A percentile compares a stretch with the other conserved stretches of the same genome.
phyloP scores from a whole-genome alignment of 305 asterid genomes.

The Fraxinus greggii region DNA sequence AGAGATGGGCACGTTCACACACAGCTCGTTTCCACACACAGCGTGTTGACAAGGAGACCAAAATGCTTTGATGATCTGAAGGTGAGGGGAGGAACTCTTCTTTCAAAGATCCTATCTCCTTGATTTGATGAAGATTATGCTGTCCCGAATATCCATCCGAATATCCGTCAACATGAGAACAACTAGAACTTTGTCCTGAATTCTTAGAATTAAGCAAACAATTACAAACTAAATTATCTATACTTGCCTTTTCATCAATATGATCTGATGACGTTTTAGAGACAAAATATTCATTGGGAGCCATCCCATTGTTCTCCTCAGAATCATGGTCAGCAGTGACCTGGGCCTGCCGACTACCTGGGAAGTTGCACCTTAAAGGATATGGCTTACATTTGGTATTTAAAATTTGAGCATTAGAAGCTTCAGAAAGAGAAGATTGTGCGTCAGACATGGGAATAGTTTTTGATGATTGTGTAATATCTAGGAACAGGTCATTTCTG shows the following conservation, averaged over 20 bases:
- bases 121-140: conserved; percentile 31
- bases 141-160: conserved; percentile 30
- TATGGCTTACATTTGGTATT: conserved; percentile 27
- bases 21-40: conserved; percentile 70
- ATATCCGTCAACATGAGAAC: conserved; percentile 39
- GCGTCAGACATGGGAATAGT: conserved; percentile 30
- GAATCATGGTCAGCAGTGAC: conserved; percentile 38
- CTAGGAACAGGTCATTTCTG: conserved; percentile 29
- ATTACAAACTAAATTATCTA: conserved; percentile 25
- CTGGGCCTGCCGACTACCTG: conserved; percentile 33
- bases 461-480: conserved; percentile 34
- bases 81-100: conserved; percentile 66
- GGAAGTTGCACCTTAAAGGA: conserved; percentile 10
- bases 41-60: conserved; percentile 74
- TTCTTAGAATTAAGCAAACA: conserved; percentile 28
- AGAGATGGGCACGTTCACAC: conserved; percentile 80
- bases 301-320: conserved; percentile 30
- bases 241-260: conserved; percentile 28
- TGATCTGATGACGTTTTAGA: conserved; percentile 25
- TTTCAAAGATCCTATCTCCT: conserved; percentile 43
- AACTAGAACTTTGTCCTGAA: conserved; percentile 28
- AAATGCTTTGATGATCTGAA: conserved; percentile 72
- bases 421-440: conserved; percentile 28
- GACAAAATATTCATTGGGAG: conserved; percentile 27
- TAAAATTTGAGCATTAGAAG: conserved; percentile 34